Evolutionary conservation across 2,329 filamentous ascomycete species (phyloP).

Genomic region (Simplicillium aogashimaense): DNA sequence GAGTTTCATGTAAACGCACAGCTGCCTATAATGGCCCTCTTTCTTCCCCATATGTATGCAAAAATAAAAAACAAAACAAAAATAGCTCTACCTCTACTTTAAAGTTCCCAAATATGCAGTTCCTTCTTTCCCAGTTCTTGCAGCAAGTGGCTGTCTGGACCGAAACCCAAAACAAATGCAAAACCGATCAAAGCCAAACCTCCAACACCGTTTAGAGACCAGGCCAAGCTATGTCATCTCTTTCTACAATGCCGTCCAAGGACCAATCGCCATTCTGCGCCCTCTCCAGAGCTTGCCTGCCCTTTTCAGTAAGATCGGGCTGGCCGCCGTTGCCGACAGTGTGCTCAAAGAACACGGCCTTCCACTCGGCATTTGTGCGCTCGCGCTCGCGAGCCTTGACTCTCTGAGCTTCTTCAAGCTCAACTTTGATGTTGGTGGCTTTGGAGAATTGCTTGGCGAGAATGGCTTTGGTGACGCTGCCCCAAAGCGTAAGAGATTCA

Average conservation of each 20-base stretch:
- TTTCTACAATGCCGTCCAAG: conserved; percentile 31
- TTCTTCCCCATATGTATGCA: background rate
- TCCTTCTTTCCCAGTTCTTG: too few relatives aligned
- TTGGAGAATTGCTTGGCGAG: conserved; percentile 69
- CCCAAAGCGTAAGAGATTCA: conserved; percentile 84
- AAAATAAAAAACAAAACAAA: too few relatives aligned
- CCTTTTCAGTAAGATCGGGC: conserved; percentile 45
- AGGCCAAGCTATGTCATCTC: background rate
- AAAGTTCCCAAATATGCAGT: too few relatives aligned
- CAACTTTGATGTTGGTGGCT: conserved; percentile 79
- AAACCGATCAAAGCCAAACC: background rate
- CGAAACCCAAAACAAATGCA: background rate
- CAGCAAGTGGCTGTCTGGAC: background rate
- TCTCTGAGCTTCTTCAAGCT: conserved; percentile 84
- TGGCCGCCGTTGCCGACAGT: conserved; percentile 44
- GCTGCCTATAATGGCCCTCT: too few relatives aligned
- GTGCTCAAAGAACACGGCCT: conserved; percentile 78
- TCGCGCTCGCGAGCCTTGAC: conserved; percentile 76
- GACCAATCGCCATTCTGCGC: conserved; percentile 45
- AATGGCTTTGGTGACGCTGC: conserved; percentile 79
- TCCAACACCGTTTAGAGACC: background rate
- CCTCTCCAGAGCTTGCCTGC: conserved; percentile 36
- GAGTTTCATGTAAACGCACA: too few relatives aligned
- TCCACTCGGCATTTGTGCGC: conserved; percentile 58
- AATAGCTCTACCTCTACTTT: background rate